Conservation (phyloP, 352 stramenopile species). For the Pythium rhizo-oryzae region DNA sequence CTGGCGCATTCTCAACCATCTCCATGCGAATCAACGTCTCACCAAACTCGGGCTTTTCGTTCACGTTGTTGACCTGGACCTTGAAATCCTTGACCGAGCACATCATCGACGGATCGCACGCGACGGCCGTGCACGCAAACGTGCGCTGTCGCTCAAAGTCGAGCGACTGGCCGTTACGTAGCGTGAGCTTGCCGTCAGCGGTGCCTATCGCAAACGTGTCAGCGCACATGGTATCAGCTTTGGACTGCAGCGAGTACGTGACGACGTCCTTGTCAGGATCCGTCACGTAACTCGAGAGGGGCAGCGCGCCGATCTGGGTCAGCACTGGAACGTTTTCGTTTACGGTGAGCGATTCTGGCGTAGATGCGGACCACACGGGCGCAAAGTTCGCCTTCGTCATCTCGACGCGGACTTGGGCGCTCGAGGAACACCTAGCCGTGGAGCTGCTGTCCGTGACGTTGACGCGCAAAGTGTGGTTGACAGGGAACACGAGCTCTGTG, state of each 20-base stretch:
- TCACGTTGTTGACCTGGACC: constrained; percentile 51
- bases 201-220: constrained; percentile 50
- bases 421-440: constrained; percentile 29
- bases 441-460: constrained; percentile 43
- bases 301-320: constrained; percentile 29
- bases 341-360: constrained; percentile 39
- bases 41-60: constrained; percentile 49
- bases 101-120: constrained; percentile 53
- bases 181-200: constrained; percentile 31
- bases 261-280: constrained; percentile 53
- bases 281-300: constrained; percentile 31
- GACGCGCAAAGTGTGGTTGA: constrained; percentile 34
- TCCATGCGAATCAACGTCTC: constrained; percentile 37
- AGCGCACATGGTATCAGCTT: constrained; percentile 46
- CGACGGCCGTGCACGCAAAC: constrained; percentile 53
- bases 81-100: constrained; percentile 48
- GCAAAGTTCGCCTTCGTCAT: constrained; percentile 59
- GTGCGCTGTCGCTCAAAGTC: constrained; percentile 45
- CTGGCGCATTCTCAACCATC: constrained; percentile 40
- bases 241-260: constrained; percentile 53
- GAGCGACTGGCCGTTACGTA: constrained; percentile 32
- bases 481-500: constrained; percentile 44
- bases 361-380: constrained; percentile 38
- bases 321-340: constrained; percentile 40
- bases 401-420: constrained; percentile 27